A percentile compares a stretch with the other conserved stretches of the same genome.
phyloP scores from a whole-genome alignment of 148 eudicot genomes.

The Chenopodium formosanum region DNA sequence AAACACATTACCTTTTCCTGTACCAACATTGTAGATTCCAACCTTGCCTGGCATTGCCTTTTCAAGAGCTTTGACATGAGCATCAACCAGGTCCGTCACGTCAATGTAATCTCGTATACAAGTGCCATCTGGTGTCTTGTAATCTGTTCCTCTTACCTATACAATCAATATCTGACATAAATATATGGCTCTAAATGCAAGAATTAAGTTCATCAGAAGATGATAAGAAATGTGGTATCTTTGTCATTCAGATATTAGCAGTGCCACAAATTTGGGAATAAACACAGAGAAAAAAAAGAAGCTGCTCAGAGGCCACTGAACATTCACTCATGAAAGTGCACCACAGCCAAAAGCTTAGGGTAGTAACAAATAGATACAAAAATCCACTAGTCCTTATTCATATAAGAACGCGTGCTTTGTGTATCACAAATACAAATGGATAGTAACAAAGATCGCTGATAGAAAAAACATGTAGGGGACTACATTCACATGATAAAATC shows the following conservation, averaged over 20 bases:
- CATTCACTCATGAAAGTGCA: neutral
- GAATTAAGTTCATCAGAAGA: neutral
- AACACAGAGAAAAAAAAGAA: neutral
- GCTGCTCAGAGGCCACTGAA: neutral
- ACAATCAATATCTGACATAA: neutral
- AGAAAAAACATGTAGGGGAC: neutral
- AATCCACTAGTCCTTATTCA: neutral
- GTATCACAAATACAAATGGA: neutral
- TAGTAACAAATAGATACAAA: neutral
- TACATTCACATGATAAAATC: neutral
- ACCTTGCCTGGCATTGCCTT: constrained; percentile 71
- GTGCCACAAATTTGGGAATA: neutral
- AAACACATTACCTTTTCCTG: constrained; percentile 66
- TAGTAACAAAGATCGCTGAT: neutral
- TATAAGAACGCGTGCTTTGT: neutral
- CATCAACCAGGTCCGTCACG: constrained; percentile 94
- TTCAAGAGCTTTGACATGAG: constrained; percentile 94
- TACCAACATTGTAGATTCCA: constrained; percentile 96
- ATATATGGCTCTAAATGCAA: neutral
- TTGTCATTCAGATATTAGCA: neutral
- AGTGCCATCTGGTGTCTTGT: constrained; percentile 83
- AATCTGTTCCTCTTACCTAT: constrained; percentile 88
- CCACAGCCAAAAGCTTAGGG: neutral
- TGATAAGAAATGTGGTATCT: neutral
- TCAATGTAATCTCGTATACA: constrained; percentile 91